Evolutionary conservation across 129 eudicot species (phyloP).

Genomic region (Dittrichia graveolens): DNA sequence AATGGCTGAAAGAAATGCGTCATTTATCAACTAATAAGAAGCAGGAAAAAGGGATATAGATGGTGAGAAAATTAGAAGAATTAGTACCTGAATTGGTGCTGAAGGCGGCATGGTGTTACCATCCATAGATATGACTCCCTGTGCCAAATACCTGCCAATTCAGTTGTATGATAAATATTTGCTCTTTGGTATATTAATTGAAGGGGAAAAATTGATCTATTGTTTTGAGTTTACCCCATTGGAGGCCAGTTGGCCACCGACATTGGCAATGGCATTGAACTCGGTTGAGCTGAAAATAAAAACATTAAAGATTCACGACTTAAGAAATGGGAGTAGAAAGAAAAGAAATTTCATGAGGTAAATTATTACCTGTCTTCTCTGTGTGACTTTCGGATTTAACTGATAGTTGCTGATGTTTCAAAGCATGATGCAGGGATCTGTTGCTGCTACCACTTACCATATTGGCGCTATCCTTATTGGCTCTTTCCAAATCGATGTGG

Average conservation of each 20-base stretch:
- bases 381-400: constrained; percentile 48
- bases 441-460: constrained; percentile 33
- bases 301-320: not conserved
- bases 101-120: constrained; percentile 70
- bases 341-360: not conserved
- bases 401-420: constrained; percentile 54
- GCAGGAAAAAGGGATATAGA: not conserved
- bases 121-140: constrained; percentile 88
- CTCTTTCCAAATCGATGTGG: constrained; percentile 59
- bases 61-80: not conserved
- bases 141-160: constrained; percentile 78
- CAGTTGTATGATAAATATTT: constrained; percentile 18
- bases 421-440: constrained; percentile 44
- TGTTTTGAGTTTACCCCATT: constrained; percentile 68
- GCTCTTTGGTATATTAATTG: not conserved
- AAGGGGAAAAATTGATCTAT: not conserved
- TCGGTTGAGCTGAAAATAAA: constrained; percentile 54
- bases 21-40: not conserved
- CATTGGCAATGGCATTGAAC: constrained; percentile 71
- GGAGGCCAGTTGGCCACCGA: constrained; percentile 89
- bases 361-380: constrained; percentile 61
- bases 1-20: constrained; percentile 51
- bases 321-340: constrained; percentile 23
- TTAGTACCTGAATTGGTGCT: constrained; percentile 65
- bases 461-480: constrained; percentile 40